Base-by-base conservation (phyloP, 2,329 filamentous ascomycete species). In the Cadophora malorum region DNA sequence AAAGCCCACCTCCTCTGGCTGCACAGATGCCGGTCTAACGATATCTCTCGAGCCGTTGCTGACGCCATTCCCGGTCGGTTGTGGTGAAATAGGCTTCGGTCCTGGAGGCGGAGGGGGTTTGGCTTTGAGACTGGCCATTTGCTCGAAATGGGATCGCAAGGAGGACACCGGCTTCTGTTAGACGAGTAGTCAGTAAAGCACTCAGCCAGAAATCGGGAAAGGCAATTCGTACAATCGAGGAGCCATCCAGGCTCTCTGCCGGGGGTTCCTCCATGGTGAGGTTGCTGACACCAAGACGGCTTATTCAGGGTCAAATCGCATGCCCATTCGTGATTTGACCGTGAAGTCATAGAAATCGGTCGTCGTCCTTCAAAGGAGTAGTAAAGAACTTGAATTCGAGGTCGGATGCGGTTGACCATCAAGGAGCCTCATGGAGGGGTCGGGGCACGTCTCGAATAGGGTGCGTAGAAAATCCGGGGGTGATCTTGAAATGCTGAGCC, bases 81-180 rank as follows among this genome's bases (percentile, higher is more conserved):
- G 75, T 33, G 74, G 77, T 1, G 74, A 75, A 8, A 74, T 67
- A n/a, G 70, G 63, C 70, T 72, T 71, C 10, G 72, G 68, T 41
- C 67, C 66, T 70, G 67, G 38, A 71, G 73, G 66, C 74, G 75
- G 73, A 74, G 78, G 70, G 68, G 82, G 79, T 66, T 81, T 81
- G 64, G 79, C 71, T 66, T 81, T 81, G 63, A 79, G 71, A 76
- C 83, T 86, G 72, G 85, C 83, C 82, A 95, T 88, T 77, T 90
- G 93, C 82, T 96, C 92, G 78, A 95, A 96, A 74, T 91, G 90
- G 71, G 91, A 92, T 70, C 90, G 86, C 69, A 96, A 83, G 63
- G 92, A 94, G 63, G 92, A 96, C 62, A 96, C 92, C 31, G 93
- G 91, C 82, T 90, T 92, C 91, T 93, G 71, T 23, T 45, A 33